Evolutionary conservation across 805 yeast genomes (phyloP), one percentile per base, ranked within the genome.

Genomic region (Saccharomycopsis sp.): DNA sequence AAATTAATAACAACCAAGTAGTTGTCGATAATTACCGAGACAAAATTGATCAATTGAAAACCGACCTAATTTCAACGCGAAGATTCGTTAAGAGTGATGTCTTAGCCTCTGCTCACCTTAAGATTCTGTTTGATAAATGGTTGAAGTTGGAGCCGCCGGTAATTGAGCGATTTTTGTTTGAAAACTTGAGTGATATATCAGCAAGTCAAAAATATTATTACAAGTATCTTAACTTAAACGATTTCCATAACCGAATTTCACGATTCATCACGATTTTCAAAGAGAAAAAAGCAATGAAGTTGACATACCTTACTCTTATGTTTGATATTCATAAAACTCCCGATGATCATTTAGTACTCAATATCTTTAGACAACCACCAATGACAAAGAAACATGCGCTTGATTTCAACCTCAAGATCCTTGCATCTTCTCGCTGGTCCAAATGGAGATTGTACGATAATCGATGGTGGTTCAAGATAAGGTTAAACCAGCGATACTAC

Each of bases 381-480:
- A 8, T 26, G 2, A 6, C 9, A 4, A 29, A 9, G n/a, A 16
- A 3, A 5, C 9, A n/a, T 20, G 27, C 4, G 14, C 8, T 7
- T 20, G 28, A n/a, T 9, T 23, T 36, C 32, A 20, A 40, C 24
- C 19, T 36, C 32, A 20, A 40, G 23, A 26, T 9, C 24, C 23
- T 23, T 26, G 4, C 19, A 17, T 41, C 53, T 47, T 1, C 41
- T 55, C 40, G 43, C 2, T 59, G 62, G 62, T 37, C 54, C 21
- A 33, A 51, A 1, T 63, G 67, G 67, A 16, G 49, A 2, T 41
- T 57, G 6, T 65, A 53, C 47, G 69, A 65, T 39, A 50, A 57
- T 21, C 43, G 68, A 39, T 62, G 51, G 40, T 60, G 64, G 64
- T 32, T 62, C 9, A n/a, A n/a, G n/a, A n/a, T n/a, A n/a, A n/a